These are phyloP conservation scores for Beverwykella pulmonaria DNA, from an alignment of 495 filamentous ascomycete genomes.

Conservation along the genomic window DNA sequence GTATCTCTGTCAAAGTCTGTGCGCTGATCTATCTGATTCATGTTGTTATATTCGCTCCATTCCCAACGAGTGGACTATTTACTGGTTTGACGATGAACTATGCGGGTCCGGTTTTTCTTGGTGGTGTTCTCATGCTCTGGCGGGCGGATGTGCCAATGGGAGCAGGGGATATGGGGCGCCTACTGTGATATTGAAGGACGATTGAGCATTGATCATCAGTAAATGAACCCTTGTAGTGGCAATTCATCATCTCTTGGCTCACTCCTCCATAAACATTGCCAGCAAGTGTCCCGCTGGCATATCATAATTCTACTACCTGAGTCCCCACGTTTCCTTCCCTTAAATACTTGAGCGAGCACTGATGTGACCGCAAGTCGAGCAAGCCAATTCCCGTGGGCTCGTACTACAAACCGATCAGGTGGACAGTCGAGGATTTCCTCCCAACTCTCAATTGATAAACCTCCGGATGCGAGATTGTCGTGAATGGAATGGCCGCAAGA, in stretches of 20 bases:
- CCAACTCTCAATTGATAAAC: background rate
- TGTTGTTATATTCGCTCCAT: constrained; percentile 32
- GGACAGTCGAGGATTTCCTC: constrained; percentile 5
- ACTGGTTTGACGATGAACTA: constrained; percentile 39
- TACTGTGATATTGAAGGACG: too few species aligned
- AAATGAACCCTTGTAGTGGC: background rate
- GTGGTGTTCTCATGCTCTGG: too few species aligned
- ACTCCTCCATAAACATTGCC: background rate
- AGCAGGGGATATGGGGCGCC: too few species aligned
- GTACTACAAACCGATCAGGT: background rate
- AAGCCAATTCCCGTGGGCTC: constrained; percentile 13
- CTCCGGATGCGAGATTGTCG: background rate
- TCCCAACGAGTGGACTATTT: constrained; percentile 32
- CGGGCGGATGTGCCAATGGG: too few species aligned
- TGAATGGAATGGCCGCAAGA: background rate
- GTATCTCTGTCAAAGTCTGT: constrained; percentile 30
- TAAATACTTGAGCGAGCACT: background rate
- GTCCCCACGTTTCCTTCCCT: background rate
- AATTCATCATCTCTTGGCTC: background rate
- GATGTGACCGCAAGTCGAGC: constrained; percentile 4
- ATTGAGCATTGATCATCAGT: background rate
- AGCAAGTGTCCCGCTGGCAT: background rate
- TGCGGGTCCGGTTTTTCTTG: constrained; percentile 35
- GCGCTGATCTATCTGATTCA: constrained; percentile 29
- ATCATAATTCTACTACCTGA: background rate